phyloP scores from a whole-genome alignment of 2,329 filamentous ascomycete genomes.

The Pseudogymnoascus sp. region DNA sequence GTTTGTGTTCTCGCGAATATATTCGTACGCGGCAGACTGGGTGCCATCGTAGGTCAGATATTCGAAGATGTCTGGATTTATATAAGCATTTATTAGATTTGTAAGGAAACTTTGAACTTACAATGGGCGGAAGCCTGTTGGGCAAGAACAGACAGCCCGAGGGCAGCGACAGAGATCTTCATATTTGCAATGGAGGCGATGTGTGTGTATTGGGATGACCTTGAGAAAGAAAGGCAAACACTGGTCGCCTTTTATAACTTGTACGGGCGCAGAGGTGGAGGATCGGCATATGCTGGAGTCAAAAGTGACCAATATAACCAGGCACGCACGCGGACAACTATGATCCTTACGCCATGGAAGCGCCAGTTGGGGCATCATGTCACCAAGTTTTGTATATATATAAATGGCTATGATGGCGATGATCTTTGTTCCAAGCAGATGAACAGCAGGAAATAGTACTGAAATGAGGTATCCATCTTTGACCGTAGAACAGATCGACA shows the following conservation, averaged over 20 bases:
- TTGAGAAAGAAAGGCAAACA: neutral
- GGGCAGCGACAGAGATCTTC: neutral
- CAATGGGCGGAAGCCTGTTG: conserved; percentile 1
- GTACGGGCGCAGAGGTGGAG: neutral
- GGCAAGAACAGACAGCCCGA: neutral
- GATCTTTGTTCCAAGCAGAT: neutral
- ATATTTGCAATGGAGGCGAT: neutral
- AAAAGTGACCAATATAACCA: neutral
- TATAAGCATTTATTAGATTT: neutral
- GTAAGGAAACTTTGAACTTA: neutral
- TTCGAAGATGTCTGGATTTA: conserved; percentile 8
- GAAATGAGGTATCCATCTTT: neutral
- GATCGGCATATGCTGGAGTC: neutral
- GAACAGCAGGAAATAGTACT: neutral
- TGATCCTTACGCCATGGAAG: neutral
- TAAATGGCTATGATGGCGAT: neutral
- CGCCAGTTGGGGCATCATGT: neutral
- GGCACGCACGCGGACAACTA: neutral
- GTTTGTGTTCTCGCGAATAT: conserved; percentile 32
- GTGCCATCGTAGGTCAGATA: conserved; percentile 1
- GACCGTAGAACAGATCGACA: neutral
- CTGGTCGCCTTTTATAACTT: conserved; percentile 1
- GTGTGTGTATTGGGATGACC: neutral
- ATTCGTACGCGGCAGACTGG: conserved; percentile 14
- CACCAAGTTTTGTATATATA: neutral